Base-by-base conservation (phyloP, 1,284 basidiomycete genomes). In the Ustilago loliicola region DNA sequence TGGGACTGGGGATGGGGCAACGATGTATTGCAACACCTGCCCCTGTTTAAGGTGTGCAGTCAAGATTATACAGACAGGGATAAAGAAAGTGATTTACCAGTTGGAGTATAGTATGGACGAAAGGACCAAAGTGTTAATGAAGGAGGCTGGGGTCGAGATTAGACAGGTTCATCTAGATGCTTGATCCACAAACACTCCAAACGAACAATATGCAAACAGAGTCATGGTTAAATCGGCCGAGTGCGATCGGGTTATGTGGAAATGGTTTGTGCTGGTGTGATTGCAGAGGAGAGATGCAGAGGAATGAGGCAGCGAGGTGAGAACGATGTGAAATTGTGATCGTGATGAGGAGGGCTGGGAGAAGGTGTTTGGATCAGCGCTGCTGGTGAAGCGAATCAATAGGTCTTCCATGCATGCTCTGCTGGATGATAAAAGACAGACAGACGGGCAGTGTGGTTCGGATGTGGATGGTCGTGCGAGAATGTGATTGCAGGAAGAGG, bases 11-110 rank as follows among this genome's bases (percentile, higher is more conserved):
- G 93, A 82, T 0, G 93, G 79, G 11, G 91, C 93, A 0, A 93
- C 94, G 10, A 87, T 99, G 25, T 99, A 99, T 87, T 99, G 96
- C 87, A 91, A 91, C 71, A 91, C 91, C 87, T 98, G 97, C 83
- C 97, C 97, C 0, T 99, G 97, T 86, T 88, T 99, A 10, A 92
- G 92, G 75, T 99, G 97, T 85, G 95, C 95, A 0, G 92, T 98
- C 86, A 99, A 99, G 87, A 98, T 99, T 78, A 94, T 96, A 27
- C 96, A 99, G 86, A 93, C 92, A 50, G 96, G 96, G 4, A 93
- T 99, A 17, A 91, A 90, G 69, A 93, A 93, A 77, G 96, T 99
- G 10, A 94, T 99, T 6, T 99, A 99, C 86, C 96, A 96, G 87
- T 88, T 98, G 62, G 92, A 92, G 69, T 99, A 99, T 87, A 76